phyloP scores from a whole-genome alignment of 2,329 filamentous ascomycete species.

The Verticillium tricorpus region DNA sequence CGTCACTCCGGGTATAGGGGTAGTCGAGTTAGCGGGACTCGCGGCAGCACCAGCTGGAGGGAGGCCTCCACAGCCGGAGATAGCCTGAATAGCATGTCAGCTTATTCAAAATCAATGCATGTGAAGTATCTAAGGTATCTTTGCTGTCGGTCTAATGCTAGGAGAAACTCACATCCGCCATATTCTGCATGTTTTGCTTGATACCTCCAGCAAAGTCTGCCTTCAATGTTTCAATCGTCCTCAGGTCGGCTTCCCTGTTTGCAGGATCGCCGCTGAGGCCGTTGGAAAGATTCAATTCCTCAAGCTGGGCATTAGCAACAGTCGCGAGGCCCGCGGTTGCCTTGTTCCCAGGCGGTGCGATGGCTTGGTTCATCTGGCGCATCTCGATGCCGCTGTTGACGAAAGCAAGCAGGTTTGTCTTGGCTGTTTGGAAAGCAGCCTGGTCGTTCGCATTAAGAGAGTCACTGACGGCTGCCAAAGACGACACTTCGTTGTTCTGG shows the following conservation, averaged over 20 bases:
- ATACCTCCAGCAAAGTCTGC: conserved; percentile 10
- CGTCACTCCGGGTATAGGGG: not conserved
- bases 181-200: conserved; percentile 13
- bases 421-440: conserved; percentile 10
- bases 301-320: conserved; percentile 11
- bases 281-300: conserved; percentile 8
- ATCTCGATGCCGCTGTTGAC: conserved; percentile 12
- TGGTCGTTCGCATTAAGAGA: conserved; percentile 8
- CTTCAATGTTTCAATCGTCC: conserved; percentile 5
- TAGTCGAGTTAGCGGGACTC: not conserved
- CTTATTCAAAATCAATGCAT: not conserved
- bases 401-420: conserved; percentile 10
- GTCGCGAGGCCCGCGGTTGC: conserved; percentile 8
- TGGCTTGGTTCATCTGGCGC: conserved; percentile 11
- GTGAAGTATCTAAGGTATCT: not conserved
- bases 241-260: conserved; percentile 6
- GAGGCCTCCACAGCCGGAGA: not conserved
- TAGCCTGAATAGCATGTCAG: not conserved
- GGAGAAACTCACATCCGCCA: conserved; percentile 5
- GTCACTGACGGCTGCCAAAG: conserved; percentile 7
- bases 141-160: no score
- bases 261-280: conserved; percentile 5
- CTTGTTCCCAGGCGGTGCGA: conserved; percentile 8
- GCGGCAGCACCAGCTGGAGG: not conserved
- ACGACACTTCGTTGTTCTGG: conserved; percentile 9